These are phyloP conservation scores for Biancaea sappan DNA, from an alignment of 306 rosid genomes.

Conservation along the genomic window DNA sequence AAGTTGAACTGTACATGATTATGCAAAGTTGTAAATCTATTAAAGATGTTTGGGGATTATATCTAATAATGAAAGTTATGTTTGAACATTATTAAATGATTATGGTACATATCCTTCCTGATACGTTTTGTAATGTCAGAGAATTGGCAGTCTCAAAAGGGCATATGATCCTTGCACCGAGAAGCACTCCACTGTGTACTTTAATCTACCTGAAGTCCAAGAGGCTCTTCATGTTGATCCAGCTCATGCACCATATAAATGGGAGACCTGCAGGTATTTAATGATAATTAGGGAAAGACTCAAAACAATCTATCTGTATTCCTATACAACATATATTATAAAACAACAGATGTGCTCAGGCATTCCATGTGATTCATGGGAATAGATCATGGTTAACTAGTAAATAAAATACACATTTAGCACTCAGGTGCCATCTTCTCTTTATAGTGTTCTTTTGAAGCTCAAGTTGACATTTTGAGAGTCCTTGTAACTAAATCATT, in stretches of 20 bases:
- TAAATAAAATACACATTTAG: background rate
- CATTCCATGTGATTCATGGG: conserved; percentile 5
- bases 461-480: background rate
- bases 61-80: background rate
- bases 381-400: background rate
- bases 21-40: background rate
- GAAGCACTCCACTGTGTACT: conserved; percentile 62
- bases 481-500: background rate
- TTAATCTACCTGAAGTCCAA: conserved; percentile 84
- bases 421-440: background rate
- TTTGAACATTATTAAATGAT: background rate
- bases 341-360: conserved; percentile 4
- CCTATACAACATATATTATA: background rate
- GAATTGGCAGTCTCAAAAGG: conserved; percentile 50
- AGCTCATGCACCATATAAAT: conserved; percentile 55
- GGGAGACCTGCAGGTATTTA: conserved; percentile 91
- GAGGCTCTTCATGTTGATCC: conserved; percentile 70
- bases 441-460: background rate
- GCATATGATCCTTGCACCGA: conserved; percentile 94
- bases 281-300: conserved; percentile 1
- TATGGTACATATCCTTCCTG: conserved; percentile 25
- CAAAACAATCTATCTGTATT: conserved; percentile 18
- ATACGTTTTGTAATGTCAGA: conserved; percentile 44
- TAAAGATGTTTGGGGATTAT: conserved; percentile 5
- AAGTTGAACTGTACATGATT: too few species aligned